These are phyloP conservation scores for Ustilago bromivora DNA, from an alignment of 1,284 basidiomycete species.

Conservation along the genomic window DNA sequence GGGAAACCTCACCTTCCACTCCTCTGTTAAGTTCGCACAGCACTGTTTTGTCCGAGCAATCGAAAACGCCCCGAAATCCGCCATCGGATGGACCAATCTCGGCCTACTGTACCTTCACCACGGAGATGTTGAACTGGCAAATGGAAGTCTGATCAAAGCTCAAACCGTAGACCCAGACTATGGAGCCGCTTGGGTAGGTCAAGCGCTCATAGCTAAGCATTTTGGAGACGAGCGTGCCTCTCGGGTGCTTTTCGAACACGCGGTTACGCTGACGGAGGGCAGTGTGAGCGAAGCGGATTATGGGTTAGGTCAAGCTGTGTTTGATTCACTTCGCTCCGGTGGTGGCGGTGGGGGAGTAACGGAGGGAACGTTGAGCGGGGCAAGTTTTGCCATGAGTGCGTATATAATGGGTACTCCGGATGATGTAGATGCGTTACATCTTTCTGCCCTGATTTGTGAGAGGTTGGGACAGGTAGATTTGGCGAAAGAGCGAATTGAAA, in stretches of 20 bases:
- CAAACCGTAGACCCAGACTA: slow-evolving; percentile 93
- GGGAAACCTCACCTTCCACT: slow-evolving; percentile 80
- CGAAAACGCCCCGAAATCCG: slow-evolving; percentile 79
- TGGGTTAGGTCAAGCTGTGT: slow-evolving; percentile 79
- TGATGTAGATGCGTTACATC: slow-evolving; percentile 83
- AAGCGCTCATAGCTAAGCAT: slow-evolving; percentile 81
- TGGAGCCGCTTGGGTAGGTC: slow-evolving; percentile 91
- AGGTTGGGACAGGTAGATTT: slow-evolving; percentile 79
- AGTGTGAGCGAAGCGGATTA: slow-evolving; percentile 83
- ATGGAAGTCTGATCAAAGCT: slow-evolving; percentile 85
- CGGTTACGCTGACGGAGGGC: slow-evolving; percentile 78
- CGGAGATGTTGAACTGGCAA: slow-evolving; percentile 84
- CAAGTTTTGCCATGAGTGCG: slow-evolving; percentile 83
- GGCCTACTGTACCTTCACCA: slow-evolving; percentile 90
- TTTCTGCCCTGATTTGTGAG: slow-evolving; percentile 88
- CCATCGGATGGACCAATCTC: slow-evolving; percentile 84
- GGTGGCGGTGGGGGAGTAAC: slow-evolving; percentile 66
- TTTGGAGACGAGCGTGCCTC: slow-evolving; percentile 79
- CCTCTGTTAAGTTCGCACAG: slow-evolving; percentile 80
- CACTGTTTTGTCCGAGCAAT: slow-evolving; percentile 92
- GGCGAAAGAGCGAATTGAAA: slow-evolving; percentile 76
- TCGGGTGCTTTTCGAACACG: slow-evolving; percentile 82
- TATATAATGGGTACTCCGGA: slow-evolving; percentile 79
- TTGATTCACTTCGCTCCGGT: slow-evolving; percentile 72
- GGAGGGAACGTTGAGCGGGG: slow-evolving; percentile 61